A percentile compares a stretch with the other conserved stretches of the same genome.
These are phyloP conservation scores for Sugiyamaella qingdaonensis DNA, from an alignment of 805 yeast species.

Conservation along the genomic window DNA sequence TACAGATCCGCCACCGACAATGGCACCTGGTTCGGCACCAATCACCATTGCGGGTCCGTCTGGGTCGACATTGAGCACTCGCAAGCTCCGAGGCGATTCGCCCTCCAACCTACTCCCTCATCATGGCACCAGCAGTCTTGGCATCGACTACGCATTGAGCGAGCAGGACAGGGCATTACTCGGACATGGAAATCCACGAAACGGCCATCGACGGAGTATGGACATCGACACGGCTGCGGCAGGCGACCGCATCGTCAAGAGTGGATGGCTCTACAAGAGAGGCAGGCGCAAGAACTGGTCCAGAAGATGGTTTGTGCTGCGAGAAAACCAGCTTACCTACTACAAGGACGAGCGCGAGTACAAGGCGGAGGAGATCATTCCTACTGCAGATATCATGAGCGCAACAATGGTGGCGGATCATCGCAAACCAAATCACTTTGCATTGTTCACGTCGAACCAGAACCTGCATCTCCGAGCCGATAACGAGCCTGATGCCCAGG, in stretches of 20 bases:
- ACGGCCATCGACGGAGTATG: background rate
- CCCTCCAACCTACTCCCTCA: background rate
- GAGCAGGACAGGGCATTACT: background rate
- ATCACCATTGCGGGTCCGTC: background rate
- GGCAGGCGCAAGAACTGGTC: constrained; percentile 28
- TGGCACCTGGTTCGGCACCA: background rate
- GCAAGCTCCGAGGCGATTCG: background rate
- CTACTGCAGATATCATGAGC: constrained; percentile 31
- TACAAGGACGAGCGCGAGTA: constrained; percentile 36
- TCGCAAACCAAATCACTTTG: constrained; percentile 26
- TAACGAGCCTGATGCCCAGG: constrained; percentile 26
- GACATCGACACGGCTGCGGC: background rate
- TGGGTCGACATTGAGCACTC: constrained; percentile 5
- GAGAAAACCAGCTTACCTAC: constrained; percentile 30
- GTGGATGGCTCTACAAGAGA: constrained; percentile 32
- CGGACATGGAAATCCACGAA: background rate
- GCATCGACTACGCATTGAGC: background rate
- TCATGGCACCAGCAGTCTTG: background rate
- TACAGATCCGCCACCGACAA: background rate
- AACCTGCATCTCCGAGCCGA: constrained; percentile 30
- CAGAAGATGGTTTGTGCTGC: constrained; percentile 34
- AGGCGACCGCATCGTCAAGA: constrained; percentile 18
- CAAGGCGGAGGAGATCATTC: constrained; percentile 29
- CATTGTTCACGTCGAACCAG: constrained; percentile 30
- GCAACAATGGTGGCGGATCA: constrained; percentile 29